Evolutionary conservation across 2,329 filamentous ascomycete genomes (phyloP).

Genomic region (Monilinia polystroma): DNA sequence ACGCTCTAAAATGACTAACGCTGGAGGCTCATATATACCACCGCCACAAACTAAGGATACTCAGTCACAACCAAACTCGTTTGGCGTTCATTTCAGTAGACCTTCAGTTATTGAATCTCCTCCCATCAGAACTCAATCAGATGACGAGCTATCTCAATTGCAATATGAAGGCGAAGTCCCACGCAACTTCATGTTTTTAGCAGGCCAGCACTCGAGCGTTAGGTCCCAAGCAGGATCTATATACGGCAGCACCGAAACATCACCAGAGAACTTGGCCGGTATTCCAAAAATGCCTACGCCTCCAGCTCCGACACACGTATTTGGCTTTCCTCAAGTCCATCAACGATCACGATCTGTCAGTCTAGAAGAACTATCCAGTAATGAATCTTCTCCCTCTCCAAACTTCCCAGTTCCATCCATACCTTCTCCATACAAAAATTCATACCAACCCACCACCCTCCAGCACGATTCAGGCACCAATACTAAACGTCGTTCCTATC

Average conservation of each 20-base stretch:
- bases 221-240: conserved; percentile 10
- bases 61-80: not conserved
- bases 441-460: conserved; percentile 1
- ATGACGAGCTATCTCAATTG: conserved; percentile 9
- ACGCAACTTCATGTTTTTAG: conserved; percentile 9
- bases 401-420: not conserved
- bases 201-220: conserved; percentile 9
- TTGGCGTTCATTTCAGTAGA: not conserved
- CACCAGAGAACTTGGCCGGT: not conserved
- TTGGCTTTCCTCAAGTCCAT: not conserved
- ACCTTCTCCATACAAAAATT: not conserved
- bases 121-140: not conserved
- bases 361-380: not conserved
- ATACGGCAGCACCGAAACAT: conserved; percentile 4
- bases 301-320: conserved; percentile 7
- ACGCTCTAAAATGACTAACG: not conserved
- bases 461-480: not conserved
- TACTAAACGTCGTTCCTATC: not conserved
- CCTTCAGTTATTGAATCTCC: conserved; percentile 1
- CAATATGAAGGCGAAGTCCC: conserved; percentile 8
- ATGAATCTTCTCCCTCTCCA: not conserved
- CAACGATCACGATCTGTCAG: conserved; percentile 4
- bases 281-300: not conserved
- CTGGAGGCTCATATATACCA: conserved; percentile 8
- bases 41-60: conserved; percentile 8